Percentiles rank a stretch among this genome's conserved stretches.
phyloP scores from a whole-genome alignment of 2,329 filamentous ascomycete species.

The Hypoxylon sp. region DNA sequence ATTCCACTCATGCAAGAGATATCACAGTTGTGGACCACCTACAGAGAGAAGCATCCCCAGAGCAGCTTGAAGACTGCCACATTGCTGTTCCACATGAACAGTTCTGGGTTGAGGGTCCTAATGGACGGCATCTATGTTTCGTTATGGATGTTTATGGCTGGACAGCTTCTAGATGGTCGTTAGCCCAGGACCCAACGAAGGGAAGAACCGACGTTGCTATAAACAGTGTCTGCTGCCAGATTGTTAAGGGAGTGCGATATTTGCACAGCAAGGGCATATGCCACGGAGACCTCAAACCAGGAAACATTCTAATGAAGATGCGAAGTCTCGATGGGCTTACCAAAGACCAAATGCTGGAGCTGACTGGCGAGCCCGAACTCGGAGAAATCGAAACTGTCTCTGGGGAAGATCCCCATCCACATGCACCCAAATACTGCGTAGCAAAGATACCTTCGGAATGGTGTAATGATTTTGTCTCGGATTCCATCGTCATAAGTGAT shows the following conservation, averaged over 20 bases:
- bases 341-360: background rate
- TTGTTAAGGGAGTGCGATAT: background rate
- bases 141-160: constrained; percentile 26
- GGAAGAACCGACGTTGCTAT: background rate
- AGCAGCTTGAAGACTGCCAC: constrained; percentile 23
- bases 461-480: background rate
- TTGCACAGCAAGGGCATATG: background rate
- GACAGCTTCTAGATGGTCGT: background rate
- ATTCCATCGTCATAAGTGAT: background rate
- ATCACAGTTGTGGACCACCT: background rate
- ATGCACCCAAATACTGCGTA: background rate
- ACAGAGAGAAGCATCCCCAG: background rate
- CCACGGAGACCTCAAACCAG: background rate
- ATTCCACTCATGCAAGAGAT: constrained; percentile 18
- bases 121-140: constrained; percentile 32
- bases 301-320: background rate
- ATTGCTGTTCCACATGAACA: constrained; percentile 24
- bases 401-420: background rate
- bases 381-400: background rate
- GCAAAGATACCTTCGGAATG: background rate
- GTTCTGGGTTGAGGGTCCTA: constrained; percentile 33
- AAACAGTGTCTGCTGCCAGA: background rate
- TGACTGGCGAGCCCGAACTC: background rate
- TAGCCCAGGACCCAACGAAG: background rate
- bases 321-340: constrained; percentile 1